These are phyloP conservation scores for Lactarius evosmus DNA, from an alignment of 768 basidiomycete genomes.

Conservation along the genomic window DNA sequence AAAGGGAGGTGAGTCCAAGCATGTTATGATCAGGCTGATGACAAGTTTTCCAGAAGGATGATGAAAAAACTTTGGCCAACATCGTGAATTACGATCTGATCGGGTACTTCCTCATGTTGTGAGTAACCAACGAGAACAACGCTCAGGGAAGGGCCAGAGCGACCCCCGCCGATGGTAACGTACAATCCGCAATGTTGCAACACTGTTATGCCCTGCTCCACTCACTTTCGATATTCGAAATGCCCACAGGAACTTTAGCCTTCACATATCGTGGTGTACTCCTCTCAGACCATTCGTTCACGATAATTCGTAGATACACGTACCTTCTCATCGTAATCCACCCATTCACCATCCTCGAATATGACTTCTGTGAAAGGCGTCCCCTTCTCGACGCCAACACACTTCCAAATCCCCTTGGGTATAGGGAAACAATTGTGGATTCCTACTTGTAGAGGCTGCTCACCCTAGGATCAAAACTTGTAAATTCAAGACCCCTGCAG, in stretches of 20 bases:
- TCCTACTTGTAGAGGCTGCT: slow-evolving; percentile 23
- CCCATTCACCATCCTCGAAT: slow-evolving; percentile 68
- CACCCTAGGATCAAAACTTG: slow-evolving; percentile 71
- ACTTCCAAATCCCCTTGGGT: slow-evolving; percentile 75
- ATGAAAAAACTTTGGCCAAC: neutral
- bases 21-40: neutral
- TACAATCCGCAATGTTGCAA: slow-evolving; percentile 5
- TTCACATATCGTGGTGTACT: slow-evolving; percentile 28
- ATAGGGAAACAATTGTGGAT: slow-evolving; percentile 3
- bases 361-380: slow-evolving; percentile 64
- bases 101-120: neutral
- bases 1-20: neutral
- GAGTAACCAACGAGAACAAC: neutral
- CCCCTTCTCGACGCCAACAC: slow-evolving; percentile 55
- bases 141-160: neutral
- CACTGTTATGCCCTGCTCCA: slow-evolving; percentile 58
- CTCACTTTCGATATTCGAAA: slow-evolving; percentile 62
- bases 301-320: slow-evolving; percentile 10
- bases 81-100: neutral
- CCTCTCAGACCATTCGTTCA: neutral
- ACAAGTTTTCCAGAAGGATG: neutral
- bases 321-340: slow-evolving; percentile 91
- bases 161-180: neutral
- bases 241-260: slow-evolving; percentile 62
- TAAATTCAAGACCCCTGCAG: slow-evolving; percentile 84